Percentiles rank a stretch among this genome's conserved stretches.
Evolutionary conservation across 2,329 filamentous ascomycete genomes (phyloP).

Genomic region (Cordyceps javanica): DNA sequence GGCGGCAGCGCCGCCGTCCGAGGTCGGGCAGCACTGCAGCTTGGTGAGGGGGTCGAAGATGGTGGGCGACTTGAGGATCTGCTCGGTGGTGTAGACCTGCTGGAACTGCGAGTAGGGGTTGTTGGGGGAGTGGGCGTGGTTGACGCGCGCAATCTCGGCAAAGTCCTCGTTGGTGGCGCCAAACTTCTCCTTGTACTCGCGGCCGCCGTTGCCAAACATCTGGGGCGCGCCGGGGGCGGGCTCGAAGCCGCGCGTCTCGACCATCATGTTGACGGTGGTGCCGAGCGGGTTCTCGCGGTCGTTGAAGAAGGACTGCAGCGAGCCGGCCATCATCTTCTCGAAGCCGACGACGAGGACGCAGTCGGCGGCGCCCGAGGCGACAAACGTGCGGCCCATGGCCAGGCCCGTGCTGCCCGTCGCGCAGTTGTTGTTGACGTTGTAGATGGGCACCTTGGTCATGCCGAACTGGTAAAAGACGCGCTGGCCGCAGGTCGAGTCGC

Average conservation of each 20-base stretch:
- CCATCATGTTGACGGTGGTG: slow-evolving; percentile 72
- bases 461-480: slow-evolving; percentile 98
- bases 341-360: slow-evolving; percentile 91
- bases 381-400: slow-evolving; percentile 73
- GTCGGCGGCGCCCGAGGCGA: slow-evolving; percentile 74
- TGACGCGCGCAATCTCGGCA: slow-evolving; percentile 87
- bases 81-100: slow-evolving; percentile 80
- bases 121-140: slow-evolving; percentile 83
- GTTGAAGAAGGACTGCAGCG: slow-evolving; percentile 74
- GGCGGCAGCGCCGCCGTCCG: slow-evolving; percentile 83
- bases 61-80: slow-evolving; percentile 69
- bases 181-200: slow-evolving; percentile 94
- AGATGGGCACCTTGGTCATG: slow-evolving; percentile 92
- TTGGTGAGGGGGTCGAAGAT: slow-evolving; percentile 88
- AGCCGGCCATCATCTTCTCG: slow-evolving; percentile 97
- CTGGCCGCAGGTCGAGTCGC: slow-evolving; percentile 90
- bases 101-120: slow-evolving; percentile 99
- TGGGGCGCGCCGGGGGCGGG: slow-evolving; percentile 84
- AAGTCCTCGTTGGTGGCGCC: slow-evolving; percentile 82
- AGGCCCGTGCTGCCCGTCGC: slow-evolving; percentile 90
- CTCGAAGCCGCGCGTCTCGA: slow-evolving; percentile 69
- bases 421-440: slow-evolving; percentile 99
- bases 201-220: slow-evolving; percentile 90
- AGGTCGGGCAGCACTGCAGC: slow-evolving; percentile 97
- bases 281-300: slow-evolving; percentile 77